These are phyloP conservation scores for Amanita polypyramis DNA, from an alignment of 768 basidiomycete species.

Conservation along the genomic window DNA sequence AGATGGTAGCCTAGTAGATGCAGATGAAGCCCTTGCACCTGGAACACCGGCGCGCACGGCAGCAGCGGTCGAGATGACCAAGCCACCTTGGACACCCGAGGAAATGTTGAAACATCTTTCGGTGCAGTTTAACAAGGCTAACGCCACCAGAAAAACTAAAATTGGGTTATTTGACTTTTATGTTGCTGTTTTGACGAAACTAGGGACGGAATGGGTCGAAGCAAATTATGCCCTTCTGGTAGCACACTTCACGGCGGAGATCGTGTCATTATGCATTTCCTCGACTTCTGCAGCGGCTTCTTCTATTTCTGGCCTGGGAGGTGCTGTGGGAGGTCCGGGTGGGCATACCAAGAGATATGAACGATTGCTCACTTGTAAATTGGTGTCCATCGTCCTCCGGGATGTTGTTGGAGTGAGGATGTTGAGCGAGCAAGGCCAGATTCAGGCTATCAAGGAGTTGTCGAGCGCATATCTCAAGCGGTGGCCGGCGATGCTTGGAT, in stretches of 20 bases:
- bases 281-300: not conserved
- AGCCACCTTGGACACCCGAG: conserved; percentile 55
- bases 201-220: conserved; percentile 77
- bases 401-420: conserved; percentile 84
- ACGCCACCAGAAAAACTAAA: conserved; percentile 56
- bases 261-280: conserved; percentile 39
- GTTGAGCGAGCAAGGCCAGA: conserved; percentile 91
- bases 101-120: conserved; percentile 86
- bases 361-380: conserved; percentile 53
- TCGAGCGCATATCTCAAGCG: conserved; percentile 74
- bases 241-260: conserved; percentile 67
- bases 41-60: conserved; percentile 23
- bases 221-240: conserved; percentile 72
- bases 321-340: conserved; percentile 18
- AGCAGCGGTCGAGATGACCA: conserved; percentile 44
- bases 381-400: conserved; percentile 69
- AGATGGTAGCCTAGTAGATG: conserved; percentile 48
- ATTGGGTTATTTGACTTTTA: conserved; percentile 90
- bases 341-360: conserved; percentile 60
- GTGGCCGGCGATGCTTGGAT: conserved; percentile 90
- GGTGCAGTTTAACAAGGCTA: conserved; percentile 66
- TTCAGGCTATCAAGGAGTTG: conserved; percentile 81
- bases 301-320: not conserved
- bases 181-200: conserved; percentile 57
- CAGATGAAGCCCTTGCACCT: conserved; percentile 16